These are phyloP conservation scores for Leishmania major DNA, from an alignment of 208 protist species.

Conservation along the genomic window DNA sequence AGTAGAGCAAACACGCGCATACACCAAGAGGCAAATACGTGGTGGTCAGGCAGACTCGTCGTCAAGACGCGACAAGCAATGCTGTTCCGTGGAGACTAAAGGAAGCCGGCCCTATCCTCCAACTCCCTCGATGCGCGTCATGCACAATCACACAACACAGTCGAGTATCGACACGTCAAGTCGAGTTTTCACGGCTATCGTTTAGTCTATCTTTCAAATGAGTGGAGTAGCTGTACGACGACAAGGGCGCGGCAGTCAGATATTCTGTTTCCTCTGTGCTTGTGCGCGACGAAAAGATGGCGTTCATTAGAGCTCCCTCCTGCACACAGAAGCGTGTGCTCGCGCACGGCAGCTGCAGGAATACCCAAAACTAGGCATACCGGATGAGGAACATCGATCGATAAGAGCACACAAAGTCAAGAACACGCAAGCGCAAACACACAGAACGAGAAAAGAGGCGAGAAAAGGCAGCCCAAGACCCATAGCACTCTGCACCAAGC, in stretches of 20 bases:
- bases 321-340: neutral
- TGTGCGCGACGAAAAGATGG: slow-evolving; percentile 1
- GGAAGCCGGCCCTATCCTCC: neutral
- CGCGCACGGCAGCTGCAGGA: neutral
- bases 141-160: neutral
- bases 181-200: too few relatives aligned
- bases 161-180: neutral
- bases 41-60: neutral
- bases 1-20: neutral
- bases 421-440: neutral
- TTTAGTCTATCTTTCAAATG: neutral
- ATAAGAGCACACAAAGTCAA: neutral
- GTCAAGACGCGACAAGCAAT: neutral
- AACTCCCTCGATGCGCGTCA: neutral
- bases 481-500: neutral
- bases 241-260: neutral
- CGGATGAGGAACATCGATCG: neutral
- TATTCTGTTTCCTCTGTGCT: neutral
- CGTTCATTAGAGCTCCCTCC: too few relatives aligned
- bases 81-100: neutral
- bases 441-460: neutral
- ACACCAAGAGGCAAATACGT: neutral
- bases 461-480: neutral
- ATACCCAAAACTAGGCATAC: neutral
- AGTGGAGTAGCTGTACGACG: neutral